Base-by-base conservation (phyloP, 2,329 filamentous ascomycete genomes). In the Xylariaceae sp. region DNA sequence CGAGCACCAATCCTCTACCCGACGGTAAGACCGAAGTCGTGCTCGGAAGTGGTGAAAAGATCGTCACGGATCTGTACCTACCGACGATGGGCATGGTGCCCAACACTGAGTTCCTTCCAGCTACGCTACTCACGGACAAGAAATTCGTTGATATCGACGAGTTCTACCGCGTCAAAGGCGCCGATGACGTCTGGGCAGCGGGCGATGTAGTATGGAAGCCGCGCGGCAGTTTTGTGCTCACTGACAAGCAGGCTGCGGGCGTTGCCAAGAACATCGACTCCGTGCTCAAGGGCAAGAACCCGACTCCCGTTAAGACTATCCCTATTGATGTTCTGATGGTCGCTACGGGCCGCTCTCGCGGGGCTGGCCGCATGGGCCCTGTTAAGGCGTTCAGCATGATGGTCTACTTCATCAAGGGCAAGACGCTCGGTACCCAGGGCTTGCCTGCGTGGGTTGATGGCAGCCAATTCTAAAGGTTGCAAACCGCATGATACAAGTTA, bases 11-110 rank as follows among this genome's bases (percentile, higher is more conserved):
- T n/a, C 58, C 63, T 2, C 61, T 72, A 32, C 58, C 67, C 1
- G 72, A 75, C 53, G 79, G 77, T 51, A 76, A 76, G 66, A 81
- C 77, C 3, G 74, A 79, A 62, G 71, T 85, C 16, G 64, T 65
- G 30, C 72, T 85, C 6, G 69, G 70, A 27, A 70, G 69, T 53
- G 79, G 79, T 57, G 73, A 77, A 57, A 78, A 68, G 43, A 62
- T 84, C 54, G 59, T 70, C 6, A 81, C 81, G 2, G 82, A 86
- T 61, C 55, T 81, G n/a, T 83, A 82, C 66, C 70, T 86, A 20
- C 77, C 82, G 5, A 81, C 82, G 3, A 76, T 78, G 62, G 83
- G 83, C 26, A 67, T 83, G 33, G 64, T 72, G 16, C 79, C 82
- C 37, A 86, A 85, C 68, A 77, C 79, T 4, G 76, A 77, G 33